Conservation (phyloP, 495 filamentous ascomycete genomes). For the Trypethelium eluteriae region DNA sequence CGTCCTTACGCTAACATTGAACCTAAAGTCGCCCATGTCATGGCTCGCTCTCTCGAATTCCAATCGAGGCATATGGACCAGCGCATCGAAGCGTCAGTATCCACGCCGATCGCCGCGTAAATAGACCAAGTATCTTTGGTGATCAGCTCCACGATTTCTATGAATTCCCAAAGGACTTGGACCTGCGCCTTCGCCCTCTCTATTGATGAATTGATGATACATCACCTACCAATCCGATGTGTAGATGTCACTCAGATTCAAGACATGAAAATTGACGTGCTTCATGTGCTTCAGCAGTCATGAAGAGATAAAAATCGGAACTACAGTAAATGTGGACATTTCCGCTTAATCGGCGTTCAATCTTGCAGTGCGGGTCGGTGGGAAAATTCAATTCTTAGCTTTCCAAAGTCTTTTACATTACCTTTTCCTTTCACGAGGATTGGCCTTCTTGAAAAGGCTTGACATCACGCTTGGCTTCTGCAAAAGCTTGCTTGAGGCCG, state of each 20-base stretch:
- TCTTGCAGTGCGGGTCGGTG: background rate
- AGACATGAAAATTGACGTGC: background rate
- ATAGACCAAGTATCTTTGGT: background rate
- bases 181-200: background rate
- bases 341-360: background rate
- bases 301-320: background rate
- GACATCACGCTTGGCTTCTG: background rate
- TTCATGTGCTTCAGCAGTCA: background rate
- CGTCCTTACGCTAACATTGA: constrained; percentile 31
- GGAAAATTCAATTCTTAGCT: background rate
- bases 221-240: background rate
- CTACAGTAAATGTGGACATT: background rate
- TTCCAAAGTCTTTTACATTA: too few relatives aligned
- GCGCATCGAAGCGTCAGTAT: constrained; percentile 33
- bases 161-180: background rate
- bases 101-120: background rate
- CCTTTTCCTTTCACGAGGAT: background rate
- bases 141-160: background rate
- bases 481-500: background rate
- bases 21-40: constrained; percentile 67
- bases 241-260: background rate
- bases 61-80: constrained; percentile 74
- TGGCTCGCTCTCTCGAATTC: constrained; percentile 76
- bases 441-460: background rate
- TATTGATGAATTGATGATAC: constrained; percentile 5